phyloP scores from a whole-genome alignment of 1,284 basidiomycete genomes.

The Malassezia psittaci region DNA sequence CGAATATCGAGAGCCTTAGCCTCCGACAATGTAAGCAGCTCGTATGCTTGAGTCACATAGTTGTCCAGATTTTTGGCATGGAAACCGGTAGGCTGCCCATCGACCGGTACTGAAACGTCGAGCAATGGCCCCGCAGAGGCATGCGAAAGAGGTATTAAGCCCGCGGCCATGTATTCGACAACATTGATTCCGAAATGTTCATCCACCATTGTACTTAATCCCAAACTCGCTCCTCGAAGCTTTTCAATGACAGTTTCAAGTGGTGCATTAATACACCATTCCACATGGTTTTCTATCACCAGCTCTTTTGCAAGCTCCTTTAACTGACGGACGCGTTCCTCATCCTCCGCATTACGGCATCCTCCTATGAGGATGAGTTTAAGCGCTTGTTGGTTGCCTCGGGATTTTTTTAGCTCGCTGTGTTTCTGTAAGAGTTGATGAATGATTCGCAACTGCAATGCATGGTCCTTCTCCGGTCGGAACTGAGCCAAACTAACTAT shows the following conservation, averaged over 20 bases:
- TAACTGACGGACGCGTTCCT: conserved; percentile 60
- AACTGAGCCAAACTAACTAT: conserved; percentile 60
- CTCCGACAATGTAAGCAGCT: conserved; percentile 57
- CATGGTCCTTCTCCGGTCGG: conserved; percentile 83
- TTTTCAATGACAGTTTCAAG: conserved; percentile 62
- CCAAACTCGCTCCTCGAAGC: conserved; percentile 66
- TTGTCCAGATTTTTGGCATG: conserved; percentile 63
- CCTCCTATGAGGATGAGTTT: conserved; percentile 65
- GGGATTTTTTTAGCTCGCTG: conserved; percentile 23
- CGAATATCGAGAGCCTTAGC: conserved; percentile 59
- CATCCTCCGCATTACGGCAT: conserved; percentile 66
- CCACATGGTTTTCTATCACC: conserved; percentile 58
- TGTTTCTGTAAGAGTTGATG: conserved; percentile 54
- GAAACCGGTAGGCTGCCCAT: conserved; percentile 67
- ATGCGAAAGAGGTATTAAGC: conserved; percentile 81
- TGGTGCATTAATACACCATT: conserved; percentile 73
- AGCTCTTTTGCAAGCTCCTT: conserved; percentile 58
- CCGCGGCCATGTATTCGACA: conserved; percentile 92
- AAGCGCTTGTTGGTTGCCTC: not conserved
- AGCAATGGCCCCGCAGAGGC: conserved; percentile 81
- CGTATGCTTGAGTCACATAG: conserved; percentile 63
- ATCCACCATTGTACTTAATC: conserved; percentile 92
- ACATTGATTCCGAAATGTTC: conserved; percentile 98
- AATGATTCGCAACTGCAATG: conserved; percentile 66
- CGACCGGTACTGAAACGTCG: conserved; percentile 71